Base-by-base conservation (phyloP, 768 basidiomycete species). In the Podaxis carcinomalis region DNA sequence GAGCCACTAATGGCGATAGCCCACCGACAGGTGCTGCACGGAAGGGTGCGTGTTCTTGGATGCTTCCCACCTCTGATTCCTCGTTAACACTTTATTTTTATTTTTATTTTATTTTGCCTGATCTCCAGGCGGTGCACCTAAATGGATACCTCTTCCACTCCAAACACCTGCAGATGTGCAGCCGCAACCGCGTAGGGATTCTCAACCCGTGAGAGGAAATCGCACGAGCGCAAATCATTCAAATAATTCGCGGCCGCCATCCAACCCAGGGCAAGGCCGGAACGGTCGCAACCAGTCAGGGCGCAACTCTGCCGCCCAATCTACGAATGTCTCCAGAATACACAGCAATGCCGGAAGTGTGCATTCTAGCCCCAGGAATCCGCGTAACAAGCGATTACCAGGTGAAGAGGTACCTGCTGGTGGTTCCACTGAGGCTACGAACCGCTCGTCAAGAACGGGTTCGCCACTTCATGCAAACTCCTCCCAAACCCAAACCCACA, bases 341-440 rank as follows among this genome's bases (percentile, higher is more conserved):
- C 80, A 77, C n/a, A 79, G 75, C 66, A 74, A 68, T 47, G 68
- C 66, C 68, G 72, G 53, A 65, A 77, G 65, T 68, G 70, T 62
- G 2, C 68, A 65, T 13, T 67, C 65, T 16, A 69, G 69, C 46
- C 69, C 69, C 16, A 60, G 65, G 23, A 62, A 63, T 11, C 55
- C 61, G 3, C 63, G 79, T 62, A 77, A 74, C 21, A 73, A 75
- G 61, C 71, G 77, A 16, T 66, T 84, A 47, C 79, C 78, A 0
- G 73, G 68, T 1, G 82, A 83, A 39, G 72, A 76, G 6, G 39
- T 36, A 50, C 50, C 47, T 23, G 37, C 56, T 47, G 52, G 35
- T 37, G 52, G 14, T 39, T 46, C 57, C 51, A 57, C 9, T 27
- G 61, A 47, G 47, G 19, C 53, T 59, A 42, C 44, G 21, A 35